phyloP scores from a whole-genome alignment of 108 stramenopile species.

The Cyclotella cryptica region DNA sequence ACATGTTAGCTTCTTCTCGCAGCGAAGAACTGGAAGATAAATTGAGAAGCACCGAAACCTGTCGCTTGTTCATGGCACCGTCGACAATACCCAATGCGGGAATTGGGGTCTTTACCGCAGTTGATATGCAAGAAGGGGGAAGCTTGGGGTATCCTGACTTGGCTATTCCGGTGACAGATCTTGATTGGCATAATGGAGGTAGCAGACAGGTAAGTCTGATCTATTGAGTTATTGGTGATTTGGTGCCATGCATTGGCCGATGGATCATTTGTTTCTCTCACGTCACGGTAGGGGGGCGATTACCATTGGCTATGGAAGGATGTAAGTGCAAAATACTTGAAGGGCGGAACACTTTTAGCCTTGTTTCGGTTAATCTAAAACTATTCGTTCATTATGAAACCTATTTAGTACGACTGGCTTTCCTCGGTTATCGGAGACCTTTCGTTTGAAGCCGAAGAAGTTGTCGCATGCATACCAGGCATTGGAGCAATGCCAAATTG shows the following conservation, averaged over 20 bases:
- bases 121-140: conserved; percentile 42
- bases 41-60: conserved; percentile 10
- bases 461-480: conserved; percentile 42
- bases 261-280: background rate
- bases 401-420: conserved; percentile 32
- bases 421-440: conserved; percentile 24
- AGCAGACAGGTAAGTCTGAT: conserved; percentile 2
- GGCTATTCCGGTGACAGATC: conserved; percentile 59
- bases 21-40: background rate
- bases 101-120: conserved; percentile 73
- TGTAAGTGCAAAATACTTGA: conserved; percentile 8
- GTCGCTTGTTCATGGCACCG: conserved; percentile 64
- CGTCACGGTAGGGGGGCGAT: background rate
- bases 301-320: conserved; percentile 29
- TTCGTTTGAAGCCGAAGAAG: conserved; percentile 41
- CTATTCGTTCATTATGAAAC: background rate
- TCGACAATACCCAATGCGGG: conserved; percentile 74
- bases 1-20: background rate
- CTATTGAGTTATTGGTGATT: background rate
- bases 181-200: conserved; percentile 54
- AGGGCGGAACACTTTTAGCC: background rate
- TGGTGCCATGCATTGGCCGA: background rate
- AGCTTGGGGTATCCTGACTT: conserved; percentile 56
- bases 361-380: too few relatives aligned
- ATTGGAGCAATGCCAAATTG: conserved; percentile 61